These are phyloP conservation scores for Microbotryum lychnidis-dioicae DNA, from an alignment of 1,284 basidiomycete genomes.

Conservation along the genomic window DNA sequence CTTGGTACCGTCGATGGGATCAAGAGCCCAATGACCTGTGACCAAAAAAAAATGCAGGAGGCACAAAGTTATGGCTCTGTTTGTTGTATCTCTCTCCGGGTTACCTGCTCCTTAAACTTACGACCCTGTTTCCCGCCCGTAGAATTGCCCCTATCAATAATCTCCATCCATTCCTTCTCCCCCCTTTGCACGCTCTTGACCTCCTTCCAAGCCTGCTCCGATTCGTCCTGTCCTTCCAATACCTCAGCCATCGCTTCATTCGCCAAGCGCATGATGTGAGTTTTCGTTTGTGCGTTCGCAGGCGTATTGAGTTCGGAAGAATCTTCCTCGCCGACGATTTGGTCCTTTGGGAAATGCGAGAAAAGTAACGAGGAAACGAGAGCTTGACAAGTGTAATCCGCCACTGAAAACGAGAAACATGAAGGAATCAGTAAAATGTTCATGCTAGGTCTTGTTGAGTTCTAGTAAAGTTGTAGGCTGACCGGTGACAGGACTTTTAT, in stretches of 20 bases:
- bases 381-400: constrained; percentile 83
- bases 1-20: constrained; percentile 88
- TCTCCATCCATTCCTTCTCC: constrained; percentile 53
- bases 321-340: constrained; percentile 94
- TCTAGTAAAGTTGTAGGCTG: constrained; percentile 23
- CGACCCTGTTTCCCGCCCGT: constrained; percentile 68
- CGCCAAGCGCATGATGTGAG: constrained; percentile 66
- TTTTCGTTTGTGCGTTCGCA: constrained; percentile 33
- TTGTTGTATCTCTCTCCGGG: no score
- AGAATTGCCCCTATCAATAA: constrained; percentile 77
- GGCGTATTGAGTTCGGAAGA: constrained; percentile 62
- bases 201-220: constrained; percentile 42
- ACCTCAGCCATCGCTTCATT: constrained; percentile 59
- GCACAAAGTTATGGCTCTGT: not conserved
- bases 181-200: constrained; percentile 49
- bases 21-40: constrained; percentile 57
- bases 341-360: constrained; percentile 71
- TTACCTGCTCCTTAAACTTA: constrained; percentile 44
- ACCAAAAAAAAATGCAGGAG: not conserved
- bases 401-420: constrained; percentile 51
- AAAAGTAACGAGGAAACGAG: constrained; percentile 71
- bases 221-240: constrained; percentile 38
- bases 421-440: not conserved
- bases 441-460: not conserved
- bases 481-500: constrained; percentile 96